These are phyloP conservation scores for Amanita pseudoporphyria DNA, from an alignment of 768 basidiomycete species.

Conservation along the genomic window DNA sequence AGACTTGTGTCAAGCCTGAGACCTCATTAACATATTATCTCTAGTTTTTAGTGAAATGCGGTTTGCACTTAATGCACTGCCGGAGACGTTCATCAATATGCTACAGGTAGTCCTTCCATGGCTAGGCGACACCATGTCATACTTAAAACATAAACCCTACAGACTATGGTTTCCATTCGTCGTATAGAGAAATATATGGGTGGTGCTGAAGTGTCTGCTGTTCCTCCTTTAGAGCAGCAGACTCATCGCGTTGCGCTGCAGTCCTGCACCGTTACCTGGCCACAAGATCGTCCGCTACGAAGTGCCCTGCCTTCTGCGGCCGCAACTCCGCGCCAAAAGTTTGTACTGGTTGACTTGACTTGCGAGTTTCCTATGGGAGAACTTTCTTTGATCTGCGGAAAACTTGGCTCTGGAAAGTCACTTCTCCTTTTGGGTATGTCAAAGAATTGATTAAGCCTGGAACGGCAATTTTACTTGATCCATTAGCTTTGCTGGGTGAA, in stretches of 20 bases:
- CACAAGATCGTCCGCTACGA: slow-evolving; percentile 54
- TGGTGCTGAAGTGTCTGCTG: slow-evolving; percentile 57
- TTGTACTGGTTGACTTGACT: slow-evolving; percentile 70
- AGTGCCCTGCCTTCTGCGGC: slow-evolving; percentile 38
- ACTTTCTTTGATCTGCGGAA: slow-evolving; percentile 80
- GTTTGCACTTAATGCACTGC: slow-evolving; percentile 68
- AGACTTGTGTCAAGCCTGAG: neutral
- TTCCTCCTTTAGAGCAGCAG: slow-evolving; percentile 47
- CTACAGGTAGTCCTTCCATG: slow-evolving; percentile 45
- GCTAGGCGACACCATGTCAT: neutral
- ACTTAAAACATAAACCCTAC: neutral
- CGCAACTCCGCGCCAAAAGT: slow-evolving; percentile 53
- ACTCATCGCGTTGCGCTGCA: slow-evolving; percentile 62
- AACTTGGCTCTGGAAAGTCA: slow-evolving; percentile 85
- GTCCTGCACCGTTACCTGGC: slow-evolving; percentile 88
- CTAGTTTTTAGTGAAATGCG: slow-evolving; percentile 74
- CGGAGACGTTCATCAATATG: slow-evolving; percentile 86
- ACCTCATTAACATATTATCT: slow-evolving; percentile 5
- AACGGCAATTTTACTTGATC: neutral
- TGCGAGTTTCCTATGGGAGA: slow-evolving; percentile 72
- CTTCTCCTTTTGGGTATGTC: slow-evolving; percentile 46
- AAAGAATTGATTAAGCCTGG: neutral
- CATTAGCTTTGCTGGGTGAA: slow-evolving; percentile 72
- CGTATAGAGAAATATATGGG: slow-evolving; percentile 88
- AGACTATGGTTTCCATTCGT: slow-evolving; percentile 76